Percentiles rank a stretch among this genome's conserved stretches.
Evolutionary conservation across 2,329 filamentous ascomycete species (phyloP).

Genomic region (Neonectria faginata): DNA sequence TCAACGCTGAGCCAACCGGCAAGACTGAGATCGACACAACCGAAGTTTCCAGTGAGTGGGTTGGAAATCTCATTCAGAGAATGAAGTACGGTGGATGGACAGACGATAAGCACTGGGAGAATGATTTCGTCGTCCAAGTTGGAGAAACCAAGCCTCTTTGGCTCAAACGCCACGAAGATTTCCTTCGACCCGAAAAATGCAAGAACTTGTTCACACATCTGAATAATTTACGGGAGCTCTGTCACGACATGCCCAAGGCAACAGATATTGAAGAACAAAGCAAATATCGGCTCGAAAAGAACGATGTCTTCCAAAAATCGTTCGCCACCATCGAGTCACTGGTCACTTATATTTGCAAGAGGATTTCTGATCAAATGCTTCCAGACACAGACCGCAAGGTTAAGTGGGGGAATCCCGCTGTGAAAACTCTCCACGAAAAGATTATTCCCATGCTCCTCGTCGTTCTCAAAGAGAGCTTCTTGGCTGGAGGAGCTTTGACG

Average conservation of each 20-base stretch:
- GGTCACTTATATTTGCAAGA: constrained; percentile 24
- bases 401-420: constrained; percentile 19
- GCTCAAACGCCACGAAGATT: background rate
- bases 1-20: constrained; percentile 33
- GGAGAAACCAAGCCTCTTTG: constrained; percentile 12
- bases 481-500: constrained; percentile 29
- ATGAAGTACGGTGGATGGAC: constrained; percentile 31
- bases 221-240: constrained; percentile 30
- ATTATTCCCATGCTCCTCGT: constrained; percentile 46
- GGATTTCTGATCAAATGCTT: constrained; percentile 14
- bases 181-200: constrained; percentile 9
- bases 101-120: constrained; percentile 29
- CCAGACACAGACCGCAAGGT: background rate
- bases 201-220: constrained; percentile 31
- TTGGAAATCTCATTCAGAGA: constrained; percentile 20
- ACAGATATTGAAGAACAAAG: constrained; percentile 28
- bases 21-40: constrained; percentile 14
- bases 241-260: constrained; percentile 29
- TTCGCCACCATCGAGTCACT: constrained; percentile 25
- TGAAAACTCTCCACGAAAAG: constrained; percentile 28
- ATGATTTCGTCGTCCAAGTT: constrained; percentile 10
- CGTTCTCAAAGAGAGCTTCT: constrained; percentile 37
- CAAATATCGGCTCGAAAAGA: constrained; percentile 28
- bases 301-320: constrained; percentile 9
- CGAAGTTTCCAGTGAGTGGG: constrained; percentile 20